Evolutionary conservation across 1,139 yeast genomes (phyloP).

Genomic region (Saccharomyces hybrid): DNA sequence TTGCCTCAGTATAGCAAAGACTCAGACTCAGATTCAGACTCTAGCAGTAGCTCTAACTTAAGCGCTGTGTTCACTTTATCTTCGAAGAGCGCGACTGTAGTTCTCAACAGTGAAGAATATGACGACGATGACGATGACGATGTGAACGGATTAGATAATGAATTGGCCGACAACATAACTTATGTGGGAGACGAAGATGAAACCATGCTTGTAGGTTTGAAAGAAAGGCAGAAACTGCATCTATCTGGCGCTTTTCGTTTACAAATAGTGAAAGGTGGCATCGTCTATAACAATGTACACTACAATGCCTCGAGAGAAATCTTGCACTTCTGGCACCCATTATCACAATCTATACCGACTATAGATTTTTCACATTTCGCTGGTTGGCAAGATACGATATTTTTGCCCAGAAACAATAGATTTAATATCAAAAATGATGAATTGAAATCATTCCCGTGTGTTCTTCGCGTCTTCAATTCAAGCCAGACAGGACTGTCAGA

Average conservation of each 20-base stretch:
- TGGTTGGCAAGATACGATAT: conserved; percentile 33
- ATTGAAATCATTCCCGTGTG: conserved; percentile 18
- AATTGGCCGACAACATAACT: background rate
- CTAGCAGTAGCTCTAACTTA: background rate
- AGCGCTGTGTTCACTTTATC: background rate
- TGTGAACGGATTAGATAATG: conserved; percentile 1
- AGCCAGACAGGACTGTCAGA: conserved; percentile 11
- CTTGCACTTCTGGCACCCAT: conserved; percentile 43
- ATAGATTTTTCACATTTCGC: conserved; percentile 35
- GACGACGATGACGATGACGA: conserved; percentile 6
- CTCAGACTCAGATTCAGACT: background rate
- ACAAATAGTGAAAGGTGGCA: conserved; percentile 51
- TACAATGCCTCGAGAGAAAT: conserved; percentile 38
- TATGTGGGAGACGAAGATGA: conserved; percentile 1
- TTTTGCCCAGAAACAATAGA: conserved; percentile 22
- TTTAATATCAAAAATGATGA: conserved; percentile 7
- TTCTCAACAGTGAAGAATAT: conserved; percentile 8
- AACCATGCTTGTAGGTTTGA: conserved; percentile 10
- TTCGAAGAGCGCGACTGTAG: conserved; percentile 7
- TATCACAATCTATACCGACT: conserved; percentile 48
- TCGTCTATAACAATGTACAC: conserved; percentile 45
- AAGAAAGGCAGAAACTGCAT: conserved; percentile 41
- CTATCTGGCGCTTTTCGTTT: conserved; percentile 54
- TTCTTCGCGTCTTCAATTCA: conserved; percentile 18
- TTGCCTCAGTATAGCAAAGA: background rate